These are phyloP conservation scores for Cucurbita moschata DNA, from an alignment of 306 rosid genomes.

Conservation along the genomic window DNA sequence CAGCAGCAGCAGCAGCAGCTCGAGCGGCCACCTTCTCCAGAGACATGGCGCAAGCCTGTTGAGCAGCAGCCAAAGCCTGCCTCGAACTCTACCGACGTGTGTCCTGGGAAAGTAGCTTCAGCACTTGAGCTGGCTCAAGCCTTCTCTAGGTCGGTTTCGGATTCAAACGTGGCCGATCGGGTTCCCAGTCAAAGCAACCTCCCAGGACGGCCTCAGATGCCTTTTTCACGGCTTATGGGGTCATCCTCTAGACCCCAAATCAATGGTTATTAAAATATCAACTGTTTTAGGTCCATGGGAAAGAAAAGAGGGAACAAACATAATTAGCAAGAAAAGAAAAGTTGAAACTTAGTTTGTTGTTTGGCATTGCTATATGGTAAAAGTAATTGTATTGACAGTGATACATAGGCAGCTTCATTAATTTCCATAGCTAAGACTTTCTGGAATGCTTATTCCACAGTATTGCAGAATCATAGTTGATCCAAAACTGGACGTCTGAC, in stretches of 20 bases:
- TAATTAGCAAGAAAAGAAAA: not conserved
- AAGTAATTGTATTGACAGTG: constrained; percentile 2
- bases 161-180: constrained; percentile 40
- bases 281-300: not conserved
- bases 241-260: constrained; percentile 75
- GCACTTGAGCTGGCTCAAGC: constrained; percentile 91
- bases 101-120: constrained; percentile 65
- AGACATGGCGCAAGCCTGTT: constrained; percentile 86
- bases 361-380: constrained; percentile 1
- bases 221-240: constrained; percentile 81
- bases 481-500: not conserved
- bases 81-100: constrained; percentile 25
- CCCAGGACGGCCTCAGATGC: constrained; percentile 43
- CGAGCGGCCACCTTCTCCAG: constrained; percentile 77
- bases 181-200: constrained; percentile 39
- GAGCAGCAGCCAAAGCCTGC: constrained; percentile 50
- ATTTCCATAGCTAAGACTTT: not conserved
- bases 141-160: constrained; percentile 78
- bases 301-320: not conserved
- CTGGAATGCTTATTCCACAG: not conserved
- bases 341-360: constrained; percentile 6
- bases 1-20: constrained; percentile 24
- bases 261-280: constrained; percentile 53
- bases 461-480: not conserved
- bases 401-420: not conserved